A percentile compares a stretch with the other conserved stretches of the same genome.
phyloP scores from a whole-genome alignment of 1,284 basidiomycete genomes.

The Leccinum pachyderme region DNA sequence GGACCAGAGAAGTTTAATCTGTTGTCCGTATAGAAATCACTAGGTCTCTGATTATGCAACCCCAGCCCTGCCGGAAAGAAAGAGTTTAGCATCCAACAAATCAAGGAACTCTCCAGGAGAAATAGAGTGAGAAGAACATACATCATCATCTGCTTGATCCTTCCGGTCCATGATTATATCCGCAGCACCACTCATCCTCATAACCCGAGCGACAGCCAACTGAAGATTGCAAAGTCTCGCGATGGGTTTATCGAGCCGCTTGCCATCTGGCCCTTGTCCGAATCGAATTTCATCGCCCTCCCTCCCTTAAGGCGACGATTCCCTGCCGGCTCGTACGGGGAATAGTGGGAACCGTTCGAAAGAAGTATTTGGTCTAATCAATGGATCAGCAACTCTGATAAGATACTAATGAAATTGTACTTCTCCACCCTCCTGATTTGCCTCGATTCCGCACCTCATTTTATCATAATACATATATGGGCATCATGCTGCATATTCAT shows the following conservation, averaged over 20 bases:
- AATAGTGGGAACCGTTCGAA: background rate
- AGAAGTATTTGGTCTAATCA: background rate
- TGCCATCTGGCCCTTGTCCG: background rate
- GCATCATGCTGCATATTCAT: conserved; percentile 1
- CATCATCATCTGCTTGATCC: conserved; percentile 1
- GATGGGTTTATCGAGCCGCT: background rate
- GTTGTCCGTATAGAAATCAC: background rate
- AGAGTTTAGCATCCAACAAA: background rate
- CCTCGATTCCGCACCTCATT: conserved; percentile 2
- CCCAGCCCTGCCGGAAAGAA: background rate
- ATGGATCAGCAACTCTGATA: background rate
- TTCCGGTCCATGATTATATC: conserved; percentile 10
- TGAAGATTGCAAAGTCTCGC: conserved; percentile 4
- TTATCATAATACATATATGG: background rate
- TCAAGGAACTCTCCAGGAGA: background rate
- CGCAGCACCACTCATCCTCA: conserved; percentile 10
- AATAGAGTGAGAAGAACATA: background rate
- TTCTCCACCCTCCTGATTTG: background rate
- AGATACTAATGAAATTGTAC: background rate
- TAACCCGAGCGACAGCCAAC: conserved; percentile 6
- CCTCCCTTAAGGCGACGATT: background rate
- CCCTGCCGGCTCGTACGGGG: background rate
- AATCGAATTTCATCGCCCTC: conserved; percentile 6
- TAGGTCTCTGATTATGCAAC: background rate
- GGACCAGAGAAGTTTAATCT: background rate